phyloP scores from a whole-genome alignment of 148 eudicot genomes.

The Beta vulgaris region DNA sequence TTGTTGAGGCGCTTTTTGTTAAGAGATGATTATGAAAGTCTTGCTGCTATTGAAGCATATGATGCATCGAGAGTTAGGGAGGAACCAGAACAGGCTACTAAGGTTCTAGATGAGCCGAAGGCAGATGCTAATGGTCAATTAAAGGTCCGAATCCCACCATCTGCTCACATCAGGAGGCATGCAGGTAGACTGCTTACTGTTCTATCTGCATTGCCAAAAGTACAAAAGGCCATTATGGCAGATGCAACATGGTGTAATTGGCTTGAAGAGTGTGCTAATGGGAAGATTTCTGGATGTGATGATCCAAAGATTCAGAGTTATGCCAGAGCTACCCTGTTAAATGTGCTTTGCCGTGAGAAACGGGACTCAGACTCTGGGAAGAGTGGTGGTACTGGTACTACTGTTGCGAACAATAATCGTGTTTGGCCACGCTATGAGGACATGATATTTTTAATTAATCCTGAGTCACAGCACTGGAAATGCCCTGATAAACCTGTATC shows the following conservation, averaged over 20 bases:
- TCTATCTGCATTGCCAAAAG: constrained; percentile 81
- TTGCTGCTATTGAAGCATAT: constrained; percentile 96
- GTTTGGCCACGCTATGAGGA: constrained; percentile 63
- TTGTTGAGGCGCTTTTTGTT: constrained; percentile 76
- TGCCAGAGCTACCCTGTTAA: constrained; percentile 81
- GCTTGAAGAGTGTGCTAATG: constrained; percentile 99
- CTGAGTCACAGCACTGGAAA: constrained; percentile 83
- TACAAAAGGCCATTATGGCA: constrained; percentile 55
- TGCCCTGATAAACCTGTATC: constrained; percentile 43
- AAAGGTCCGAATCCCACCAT: constrained; percentile 72
- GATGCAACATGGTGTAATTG: constrained; percentile 76
- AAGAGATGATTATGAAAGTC: constrained; percentile 91
- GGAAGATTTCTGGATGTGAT: constrained; percentile 78
- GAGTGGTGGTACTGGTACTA: constrained; percentile 32
- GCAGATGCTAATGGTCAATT: constrained; percentile 46
- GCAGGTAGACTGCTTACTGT: constrained; percentile 79
- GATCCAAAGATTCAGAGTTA: constrained; percentile 85
- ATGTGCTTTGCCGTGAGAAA: constrained; percentile 53
- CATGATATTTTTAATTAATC: constrained; percentile 78
- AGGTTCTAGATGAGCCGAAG: constrained; percentile 47
- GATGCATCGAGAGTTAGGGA: constrained; percentile 85
- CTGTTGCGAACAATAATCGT: constrained; percentile 33
- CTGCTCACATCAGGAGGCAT: constrained; percentile 85
- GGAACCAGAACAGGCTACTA: constrained; percentile 47
- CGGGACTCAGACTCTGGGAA: constrained; percentile 33